Percentiles rank a stretch among this genome's conserved stretches.
Conservation (phyloP, 1,284 basidiomycete species). For the Rhodotorula sp. region DNA sequence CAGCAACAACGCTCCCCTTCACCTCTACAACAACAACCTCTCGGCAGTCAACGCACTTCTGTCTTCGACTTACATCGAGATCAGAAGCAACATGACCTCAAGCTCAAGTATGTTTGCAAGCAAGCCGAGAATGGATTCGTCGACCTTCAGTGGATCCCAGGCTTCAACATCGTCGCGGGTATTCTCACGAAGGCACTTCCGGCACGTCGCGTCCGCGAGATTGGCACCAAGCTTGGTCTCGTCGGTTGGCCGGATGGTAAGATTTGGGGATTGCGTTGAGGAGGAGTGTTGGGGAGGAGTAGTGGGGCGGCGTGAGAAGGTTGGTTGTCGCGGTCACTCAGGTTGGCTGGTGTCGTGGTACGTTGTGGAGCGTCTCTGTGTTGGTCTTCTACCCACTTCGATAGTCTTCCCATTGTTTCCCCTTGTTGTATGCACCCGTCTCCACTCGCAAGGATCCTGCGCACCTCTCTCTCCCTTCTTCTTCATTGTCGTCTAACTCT, state of each 20-base stretch:
- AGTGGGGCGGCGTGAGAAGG: too few relatives aligned
- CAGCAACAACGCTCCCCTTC: conserved; percentile 1
- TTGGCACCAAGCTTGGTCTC: not conserved
- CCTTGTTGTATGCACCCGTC: too few relatives aligned
- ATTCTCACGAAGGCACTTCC: conserved; percentile 10
- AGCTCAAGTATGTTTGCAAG: conserved; percentile 4
- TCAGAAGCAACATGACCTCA: conserved; percentile 13
- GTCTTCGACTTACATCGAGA: not conserved
- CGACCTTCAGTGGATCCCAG: not conserved
- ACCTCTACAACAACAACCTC: conserved; percentile 3
- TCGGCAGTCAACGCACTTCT: conserved; percentile 1
- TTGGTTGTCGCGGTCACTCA: not conserved
- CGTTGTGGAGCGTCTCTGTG: too few relatives aligned
- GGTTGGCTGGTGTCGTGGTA: too few relatives aligned
- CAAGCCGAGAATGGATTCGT: too few relatives aligned
- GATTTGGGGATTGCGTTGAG: not conserved
- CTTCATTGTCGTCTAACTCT: too few relatives aligned
- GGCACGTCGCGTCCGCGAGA: not conserved
- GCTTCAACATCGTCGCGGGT: conserved; percentile 8
- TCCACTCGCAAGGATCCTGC: too few relatives aligned
- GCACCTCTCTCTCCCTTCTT: too few relatives aligned
- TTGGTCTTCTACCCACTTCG: too few relatives aligned
- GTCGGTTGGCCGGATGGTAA: not conserved
- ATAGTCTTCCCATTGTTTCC: too few relatives aligned
- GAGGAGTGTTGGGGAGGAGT: not conserved